Conservation (phyloP, 108 stramenopile genomes). For the Poteriospumella lacustris region DNA sequence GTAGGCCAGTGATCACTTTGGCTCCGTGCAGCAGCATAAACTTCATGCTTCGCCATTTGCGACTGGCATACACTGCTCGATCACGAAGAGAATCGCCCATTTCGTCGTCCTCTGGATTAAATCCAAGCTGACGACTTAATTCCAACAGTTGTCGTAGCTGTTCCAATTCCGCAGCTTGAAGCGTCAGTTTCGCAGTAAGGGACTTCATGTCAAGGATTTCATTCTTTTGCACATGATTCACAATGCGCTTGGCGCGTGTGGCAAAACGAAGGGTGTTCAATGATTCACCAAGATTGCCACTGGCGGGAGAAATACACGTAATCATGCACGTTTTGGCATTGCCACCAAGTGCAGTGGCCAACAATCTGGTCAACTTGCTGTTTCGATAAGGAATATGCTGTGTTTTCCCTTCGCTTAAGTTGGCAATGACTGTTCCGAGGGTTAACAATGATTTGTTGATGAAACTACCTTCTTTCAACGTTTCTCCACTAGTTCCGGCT, state of each 20-base stretch:
- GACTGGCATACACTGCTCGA: background rate
- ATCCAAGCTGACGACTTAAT: constrained; percentile 11
- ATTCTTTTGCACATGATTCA: constrained; percentile 25
- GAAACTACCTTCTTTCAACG: constrained; percentile 28
- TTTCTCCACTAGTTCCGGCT: constrained; percentile 29
- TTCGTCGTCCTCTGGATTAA: constrained; percentile 13
- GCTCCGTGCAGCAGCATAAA: background rate
- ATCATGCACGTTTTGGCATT: constrained; percentile 31
- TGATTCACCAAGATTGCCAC: constrained; percentile 21
- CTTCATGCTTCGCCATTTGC: background rate
- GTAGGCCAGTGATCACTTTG: background rate
- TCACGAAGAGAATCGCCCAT: background rate
- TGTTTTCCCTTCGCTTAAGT: constrained; percentile 25
- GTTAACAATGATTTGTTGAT: constrained; percentile 20
- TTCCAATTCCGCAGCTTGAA: constrained; percentile 16
- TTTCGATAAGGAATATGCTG: constrained; percentile 30
- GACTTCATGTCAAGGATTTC: constrained; percentile 19
- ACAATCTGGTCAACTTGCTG: constrained; percentile 26
- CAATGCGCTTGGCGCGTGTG: constrained; percentile 35
- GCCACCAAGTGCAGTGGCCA: constrained; percentile 22
- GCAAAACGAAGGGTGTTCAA: constrained; percentile 19
- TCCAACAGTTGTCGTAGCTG: background rate
- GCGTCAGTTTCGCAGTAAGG: background rate
- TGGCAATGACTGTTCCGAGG: constrained; percentile 14
- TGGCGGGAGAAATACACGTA: constrained; percentile 19